A percentile compares a stretch with the other conserved stretches of the same genome.
phyloP scores from a whole-genome alignment of 2,329 filamentous ascomycete genomes.

The Aspergillus intermedius region DNA sequence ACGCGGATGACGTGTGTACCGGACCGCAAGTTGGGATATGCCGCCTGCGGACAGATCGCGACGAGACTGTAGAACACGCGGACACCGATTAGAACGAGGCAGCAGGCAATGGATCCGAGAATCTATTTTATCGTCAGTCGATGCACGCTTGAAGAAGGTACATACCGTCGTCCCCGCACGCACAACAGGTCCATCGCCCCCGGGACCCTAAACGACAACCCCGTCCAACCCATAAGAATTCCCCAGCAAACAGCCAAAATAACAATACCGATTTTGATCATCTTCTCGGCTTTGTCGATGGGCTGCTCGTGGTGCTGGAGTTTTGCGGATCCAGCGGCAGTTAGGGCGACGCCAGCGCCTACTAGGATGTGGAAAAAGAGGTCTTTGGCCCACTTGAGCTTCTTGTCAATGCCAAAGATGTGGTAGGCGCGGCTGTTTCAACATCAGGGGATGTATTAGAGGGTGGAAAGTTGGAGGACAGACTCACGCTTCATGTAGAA shows the following conservation, averaged over 20 bases:
- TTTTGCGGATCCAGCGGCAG: conserved; percentile 8
- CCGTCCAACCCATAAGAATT: conserved; percentile 6
- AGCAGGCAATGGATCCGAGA: conserved; percentile 6
- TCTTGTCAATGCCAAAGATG: conserved; percentile 3
- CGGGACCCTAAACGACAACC: conserved; percentile 3
- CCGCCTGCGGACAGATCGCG: conserved; percentile 13
- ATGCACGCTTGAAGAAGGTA: too few species aligned
- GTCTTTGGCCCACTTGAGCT: conserved; percentile 2
- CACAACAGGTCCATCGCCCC: not conserved
- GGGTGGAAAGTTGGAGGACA: too few species aligned
- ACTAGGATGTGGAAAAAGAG: conserved; percentile 12
- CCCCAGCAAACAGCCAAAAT: conserved; percentile 9
- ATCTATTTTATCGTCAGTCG: conserved; percentile 3
- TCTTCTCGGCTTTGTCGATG: conserved; percentile 4
- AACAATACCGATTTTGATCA: conserved; percentile 9
- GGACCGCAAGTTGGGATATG: conserved; percentile 13
- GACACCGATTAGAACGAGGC: conserved; percentile 18
- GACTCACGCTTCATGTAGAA: conserved; percentile 28
- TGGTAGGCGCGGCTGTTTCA: conserved; percentile 19
- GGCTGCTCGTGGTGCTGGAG: conserved; percentile 8
- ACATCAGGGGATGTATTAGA: too few species aligned
- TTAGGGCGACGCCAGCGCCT: conserved; percentile 10
- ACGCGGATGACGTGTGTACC: conserved; percentile 16
- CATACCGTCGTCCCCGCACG: not conserved
- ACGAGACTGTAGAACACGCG: conserved; percentile 20